Evolutionary conservation across 2,329 filamentous ascomycete genomes (phyloP), one percentile per base, ranked within the genome.

Genomic region (Penicillium sp.): DNA sequence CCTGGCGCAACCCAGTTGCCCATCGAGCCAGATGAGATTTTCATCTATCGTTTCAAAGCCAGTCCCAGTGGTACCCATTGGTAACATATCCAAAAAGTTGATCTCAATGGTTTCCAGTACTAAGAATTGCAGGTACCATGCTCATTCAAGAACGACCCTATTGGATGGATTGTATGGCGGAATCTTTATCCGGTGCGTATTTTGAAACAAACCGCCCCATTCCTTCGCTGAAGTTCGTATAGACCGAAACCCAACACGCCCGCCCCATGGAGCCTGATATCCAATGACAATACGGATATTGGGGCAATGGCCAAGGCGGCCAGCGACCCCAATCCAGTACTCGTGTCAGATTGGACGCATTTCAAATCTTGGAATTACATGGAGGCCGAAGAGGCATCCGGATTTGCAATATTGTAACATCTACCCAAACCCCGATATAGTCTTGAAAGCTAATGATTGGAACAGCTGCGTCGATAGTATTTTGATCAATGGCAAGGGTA

Each of bases 91-190:
- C n/a, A n/a, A n/a, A n/a, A n/a, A 36, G 6, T 34, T 34, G 34
- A 36, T n/a, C 14, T 7, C 13, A n/a, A 5, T 7, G 6, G n/a
- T 4, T 11, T 34, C 34, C 34, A 36, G 31, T 34, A n/a, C 34
- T 36, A 36, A 36, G 11, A n/a, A 16, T n/a, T 36, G 13, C 34
- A 36, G 34, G 34, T 36, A 36, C 58, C 83, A 86, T 66, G 78
- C 81, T 0, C 83, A 86, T 58, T 73, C 22, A 68, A 72, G 3
- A 76, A 77, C 2, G 14, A 82, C 85, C 55, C 77, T 86, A 10
- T 79, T 83, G 46, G 84, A 87, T 60, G 84, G 84, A 0, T 68
- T 84, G 10, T 83, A 80, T 46, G 84, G 83, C 0, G 69, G 82
- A 2, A 79, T 87, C 1, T 57, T 80, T 6, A 80, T 86, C 29